Evolutionary conservation across 441 rosid species (phyloP), one percentile per base, ranked within the genome.

Genomic region (Theobroma grandiflorum): DNA sequence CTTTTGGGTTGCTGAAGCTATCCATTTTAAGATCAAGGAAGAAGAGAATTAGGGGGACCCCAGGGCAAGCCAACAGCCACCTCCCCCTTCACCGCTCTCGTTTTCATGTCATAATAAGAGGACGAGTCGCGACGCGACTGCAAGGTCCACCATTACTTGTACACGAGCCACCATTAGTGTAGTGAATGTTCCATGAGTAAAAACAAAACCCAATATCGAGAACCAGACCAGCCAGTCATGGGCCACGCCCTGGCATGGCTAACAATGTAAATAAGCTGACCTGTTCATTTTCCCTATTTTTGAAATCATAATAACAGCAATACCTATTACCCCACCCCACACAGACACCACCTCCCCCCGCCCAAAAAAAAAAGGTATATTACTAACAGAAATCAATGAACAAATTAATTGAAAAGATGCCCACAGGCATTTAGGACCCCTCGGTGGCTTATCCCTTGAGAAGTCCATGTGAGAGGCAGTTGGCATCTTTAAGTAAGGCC

Each of bases 401-500:
- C 58, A 74, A 38, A 53, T 4, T 73, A 82, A 26, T 75, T 43
- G 43, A 33, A 31, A 45, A 31, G 33, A 59, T 61, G 69, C 75
- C 59, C 40, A 22, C 66, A 77, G 47, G 71, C 47, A 57, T 40
- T 18, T 65, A 81, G 80, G 43, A 79, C 85, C 85, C 72, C 71
- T 68, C 12, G 10, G 50, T 57, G 3, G 58, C 79, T 40, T 50
- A 43, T 62, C 73, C 75, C 61, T 42, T 45, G 67, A 38, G 65
- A 50, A 78, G 4, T 68, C 83, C 87, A 84, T 84, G 85, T 88
- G 86, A 76, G 53, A 59, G 75, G 83, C 84, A 49, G 81, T 82
- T 72, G 84, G 74, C 82, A 75, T 52, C 75, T 62, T 58, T 53
- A 45, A 49, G 72, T 45, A 15, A 72, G 80, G 80, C 72, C 83